Base-by-base conservation (phyloP, 225 moss, liverwort and hornwort species). In the Anthoceros angustus region DNA sequence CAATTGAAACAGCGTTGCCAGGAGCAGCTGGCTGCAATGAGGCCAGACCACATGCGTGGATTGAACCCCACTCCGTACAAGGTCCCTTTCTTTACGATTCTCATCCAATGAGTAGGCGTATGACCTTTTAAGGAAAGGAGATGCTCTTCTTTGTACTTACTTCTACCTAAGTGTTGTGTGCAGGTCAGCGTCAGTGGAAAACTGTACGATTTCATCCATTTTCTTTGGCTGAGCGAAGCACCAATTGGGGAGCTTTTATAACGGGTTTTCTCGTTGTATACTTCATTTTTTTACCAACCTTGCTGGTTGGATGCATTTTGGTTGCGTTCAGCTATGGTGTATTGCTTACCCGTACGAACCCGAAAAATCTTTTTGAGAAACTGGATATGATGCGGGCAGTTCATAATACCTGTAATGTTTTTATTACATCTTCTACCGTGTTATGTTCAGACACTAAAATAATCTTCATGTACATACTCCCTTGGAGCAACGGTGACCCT, bases 41-140 rank as follows among this genome's bases (percentile, higher is more conserved):
- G 94, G 39, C 73, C 85, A 23, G 94, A 95, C 72, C 94, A 95
- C 70, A 88, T 95, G 90, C 90, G 94, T 66, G 73, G 83, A 55
- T 70, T 86, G 23, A 95, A 95, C 43, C 88, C 94, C 39, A 95
- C 94, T 40, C 94, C 94, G n/a, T 95, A 90, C 78, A 95, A 95
- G 94, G 94, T 95, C 62, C n/a, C 43, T 50, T 63, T 41, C 32
- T 6, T 14, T 40, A 21, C 25, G 10, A 24, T 15, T 9, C 3
- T 66, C 14, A 16, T 46, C 3, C 12, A 21, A 32, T 41, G 15
- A 40, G 41, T 70, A 16, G 11, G 5, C 11, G 45, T 46, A 11
- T 11, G 3, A 46, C 45, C 45, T 2, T 2, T 16, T 6, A 16
- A 46, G 12, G 45, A 46, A 11, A 18, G 18, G 18, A 23, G n/a